Evolutionary conservation across 805 yeast genomes (phyloP), one percentile per base, ranked within the genome.

Genomic region (Huiozyma sinensis): DNA sequence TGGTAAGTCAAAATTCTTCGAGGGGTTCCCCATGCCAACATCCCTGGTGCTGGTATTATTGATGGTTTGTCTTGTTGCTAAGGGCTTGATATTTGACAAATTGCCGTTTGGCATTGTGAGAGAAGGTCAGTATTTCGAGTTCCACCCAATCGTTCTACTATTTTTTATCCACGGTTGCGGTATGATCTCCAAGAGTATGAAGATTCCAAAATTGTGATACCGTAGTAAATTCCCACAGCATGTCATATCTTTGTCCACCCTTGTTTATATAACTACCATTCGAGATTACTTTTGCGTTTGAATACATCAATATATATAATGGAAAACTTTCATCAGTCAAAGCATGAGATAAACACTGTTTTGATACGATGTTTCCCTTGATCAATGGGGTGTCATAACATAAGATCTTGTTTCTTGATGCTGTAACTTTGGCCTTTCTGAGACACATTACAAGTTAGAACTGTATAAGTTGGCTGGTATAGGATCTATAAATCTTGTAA

Each of bases 11-110:
- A 80, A 83, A 60, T 90, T 79, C 67, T 92, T 92, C 63, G 98
- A 92, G 69, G 98, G 98, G 4, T 75, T 92, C 43, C 98, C 98
- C 8, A 88, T 92, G 52, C 98, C 98, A 44, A 79, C 95, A 2
- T 81, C 94, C 34, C 70, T 92, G 52, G 67, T 74, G 41, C 71
- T 90, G 61, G 95, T 92, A 12, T 69, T 68, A 1, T 58, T 77
- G 33, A 81, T 90, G 87, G 84, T 86, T 3, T 67, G 66, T 45
- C 73, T 82, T 55, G 85, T 84, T 5, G 71, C 70, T 50, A 67
- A 72, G 40, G 71, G 67, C 43, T 50, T 49, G n/a, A 75, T 77
- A 43, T 62, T 69, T 50, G 72, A 68, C 27, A 56, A 70, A 24
- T 64, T 90, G 44, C 90, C 95, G 6, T 76, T 79, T 28, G 95